A percentile compares a stretch with the other conserved stretches of the same genome.
Conservation (phyloP, 1,284 basidiomycete species). For the Puccinia coronata region DNA sequence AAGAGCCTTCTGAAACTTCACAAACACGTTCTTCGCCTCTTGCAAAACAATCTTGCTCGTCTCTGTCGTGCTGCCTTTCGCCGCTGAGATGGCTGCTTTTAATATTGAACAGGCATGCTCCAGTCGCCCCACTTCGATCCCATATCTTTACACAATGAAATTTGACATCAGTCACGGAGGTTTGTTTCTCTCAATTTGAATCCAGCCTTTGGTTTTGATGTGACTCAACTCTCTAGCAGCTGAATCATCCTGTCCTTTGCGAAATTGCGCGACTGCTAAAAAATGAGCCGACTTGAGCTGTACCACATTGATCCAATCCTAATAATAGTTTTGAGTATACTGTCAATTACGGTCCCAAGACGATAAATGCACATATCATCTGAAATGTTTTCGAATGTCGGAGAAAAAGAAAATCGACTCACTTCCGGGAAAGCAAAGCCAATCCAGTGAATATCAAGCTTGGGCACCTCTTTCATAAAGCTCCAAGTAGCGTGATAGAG, state of each 20-base stretch:
- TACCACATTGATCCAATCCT: slow-evolving; percentile 81
- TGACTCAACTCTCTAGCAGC: slow-evolving; percentile 67
- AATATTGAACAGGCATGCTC: slow-evolving; percentile 63
- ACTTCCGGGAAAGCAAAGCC: slow-evolving; percentile 35
- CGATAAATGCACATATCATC: not conserved
- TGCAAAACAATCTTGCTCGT: not conserved
- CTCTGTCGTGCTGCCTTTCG: not conserved
- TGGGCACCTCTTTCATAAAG: slow-evolving; percentile 16
- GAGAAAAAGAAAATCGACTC: not conserved
- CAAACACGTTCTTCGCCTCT: slow-evolving; percentile 65
- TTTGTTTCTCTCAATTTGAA: not conserved
- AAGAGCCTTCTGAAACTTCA: slow-evolving; percentile 65
- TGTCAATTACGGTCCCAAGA: not conserved
- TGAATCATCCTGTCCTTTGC: slow-evolving; percentile 87
- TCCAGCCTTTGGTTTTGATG: slow-evolving; percentile 53
- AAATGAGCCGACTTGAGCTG: slow-evolving; percentile 84
- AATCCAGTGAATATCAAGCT: slow-evolving; percentile 30
- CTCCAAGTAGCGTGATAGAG: slow-evolving; percentile 18
- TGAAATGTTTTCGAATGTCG: not conserved
- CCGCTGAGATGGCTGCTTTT: slow-evolving; percentile 7
- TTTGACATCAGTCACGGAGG: not conserved
- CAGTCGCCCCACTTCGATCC: slow-evolving; percentile 76
- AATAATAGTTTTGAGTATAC: slow-evolving; percentile 11
- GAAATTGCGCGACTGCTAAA: slow-evolving; percentile 81
- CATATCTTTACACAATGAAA: slow-evolving; percentile 65